Percentiles rank a stretch among this genome's conserved stretches.
Conservation (phyloP, 352 stramenopile species). For the Pythium rishiriense region DNA sequence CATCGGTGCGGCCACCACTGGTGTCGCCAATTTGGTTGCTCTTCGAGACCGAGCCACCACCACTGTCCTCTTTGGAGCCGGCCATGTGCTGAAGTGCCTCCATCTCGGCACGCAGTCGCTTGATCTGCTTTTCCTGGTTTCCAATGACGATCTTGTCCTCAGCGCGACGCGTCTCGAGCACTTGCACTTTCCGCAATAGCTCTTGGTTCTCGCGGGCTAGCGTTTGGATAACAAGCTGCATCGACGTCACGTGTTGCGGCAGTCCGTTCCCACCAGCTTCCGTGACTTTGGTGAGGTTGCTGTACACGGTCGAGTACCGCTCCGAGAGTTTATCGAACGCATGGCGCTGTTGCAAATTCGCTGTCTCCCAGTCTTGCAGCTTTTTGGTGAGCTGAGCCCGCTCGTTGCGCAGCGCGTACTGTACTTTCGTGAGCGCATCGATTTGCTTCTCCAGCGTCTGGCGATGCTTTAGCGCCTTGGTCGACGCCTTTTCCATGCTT, state of each 20-base stretch:
- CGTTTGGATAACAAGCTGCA: slow-evolving; percentile 53
- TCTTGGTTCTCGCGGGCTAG: slow-evolving; percentile 75
- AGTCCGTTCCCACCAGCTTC: slow-evolving; percentile 23
- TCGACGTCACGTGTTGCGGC: slow-evolving; percentile 13
- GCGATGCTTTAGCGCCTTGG: slow-evolving; percentile 22
- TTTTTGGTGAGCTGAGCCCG: slow-evolving; percentile 39
- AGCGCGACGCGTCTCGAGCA: slow-evolving; percentile 55
- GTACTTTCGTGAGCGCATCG: slow-evolving; percentile 36
- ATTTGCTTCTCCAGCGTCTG: slow-evolving; percentile 45
- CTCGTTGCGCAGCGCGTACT: slow-evolving; percentile 38
- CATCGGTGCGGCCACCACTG: not conserved
- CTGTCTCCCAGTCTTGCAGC: slow-evolving; percentile 48
- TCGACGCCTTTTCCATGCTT: slow-evolving; percentile 46
- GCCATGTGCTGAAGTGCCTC: slow-evolving; percentile 78
- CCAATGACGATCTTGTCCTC: slow-evolving; percentile 58
- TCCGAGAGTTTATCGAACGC: slow-evolving; percentile 70
- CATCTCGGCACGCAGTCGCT: slow-evolving; percentile 64
- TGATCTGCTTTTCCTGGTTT: slow-evolving; percentile 72
- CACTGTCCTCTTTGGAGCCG: slow-evolving; percentile 33
- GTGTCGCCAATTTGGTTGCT: slow-evolving; percentile 12
- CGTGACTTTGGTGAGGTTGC: slow-evolving; percentile 55
- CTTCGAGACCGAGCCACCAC: not conserved
- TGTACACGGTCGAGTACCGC: slow-evolving; percentile 52
- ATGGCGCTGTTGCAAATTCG: slow-evolving; percentile 51
- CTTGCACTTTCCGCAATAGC: slow-evolving; percentile 55